These are phyloP conservation scores for Medicago arabica DNA, from an alignment of 306 rosid species.

Conservation along the genomic window DNA sequence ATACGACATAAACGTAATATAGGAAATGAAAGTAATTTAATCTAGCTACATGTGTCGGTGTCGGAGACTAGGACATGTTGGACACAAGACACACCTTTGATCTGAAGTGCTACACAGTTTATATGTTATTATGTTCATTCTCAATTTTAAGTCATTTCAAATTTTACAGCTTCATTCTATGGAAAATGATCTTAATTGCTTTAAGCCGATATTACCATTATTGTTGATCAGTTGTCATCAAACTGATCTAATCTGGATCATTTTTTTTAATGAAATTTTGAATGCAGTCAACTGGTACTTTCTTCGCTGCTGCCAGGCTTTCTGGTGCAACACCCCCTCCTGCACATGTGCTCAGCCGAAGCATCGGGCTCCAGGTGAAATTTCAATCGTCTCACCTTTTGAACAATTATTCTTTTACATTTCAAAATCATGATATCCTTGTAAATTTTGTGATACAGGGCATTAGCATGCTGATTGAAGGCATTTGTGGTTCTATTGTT, in stretches of 20 bases:
- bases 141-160: background rate
- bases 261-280: conserved; percentile 31
- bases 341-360: conserved; percentile 73
- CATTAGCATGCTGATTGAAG: conserved; percentile 76
- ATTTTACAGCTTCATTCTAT: background rate
- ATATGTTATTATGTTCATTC: background rate
- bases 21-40: background rate
- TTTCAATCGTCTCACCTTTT: conserved; percentile 9
- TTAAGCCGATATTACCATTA: background rate
- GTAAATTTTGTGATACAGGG: conserved; percentile 58
- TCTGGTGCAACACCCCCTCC: conserved; percentile 99
- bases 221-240: conserved; percentile 21
- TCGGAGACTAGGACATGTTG: background rate
- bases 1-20: background rate
- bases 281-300: conserved; percentile 86
- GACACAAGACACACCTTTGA: background rate
- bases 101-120: background rate
- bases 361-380: conserved; percentile 86
- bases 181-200: background rate
- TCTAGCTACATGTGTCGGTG: background rate
- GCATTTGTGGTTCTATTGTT: conserved; percentile 78
- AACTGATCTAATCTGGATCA: conserved; percentile 22
- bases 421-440: conserved; percentile 25
- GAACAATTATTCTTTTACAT: conserved; percentile 7
- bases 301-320: conserved; percentile 89